Percentiles rank a stretch among this genome's conserved stretches.
Evolutionary conservation across 2,329 filamentous ascomycete genomes (phyloP).

Genomic region (Ophiocordyceps camponoti-leonardi): DNA sequence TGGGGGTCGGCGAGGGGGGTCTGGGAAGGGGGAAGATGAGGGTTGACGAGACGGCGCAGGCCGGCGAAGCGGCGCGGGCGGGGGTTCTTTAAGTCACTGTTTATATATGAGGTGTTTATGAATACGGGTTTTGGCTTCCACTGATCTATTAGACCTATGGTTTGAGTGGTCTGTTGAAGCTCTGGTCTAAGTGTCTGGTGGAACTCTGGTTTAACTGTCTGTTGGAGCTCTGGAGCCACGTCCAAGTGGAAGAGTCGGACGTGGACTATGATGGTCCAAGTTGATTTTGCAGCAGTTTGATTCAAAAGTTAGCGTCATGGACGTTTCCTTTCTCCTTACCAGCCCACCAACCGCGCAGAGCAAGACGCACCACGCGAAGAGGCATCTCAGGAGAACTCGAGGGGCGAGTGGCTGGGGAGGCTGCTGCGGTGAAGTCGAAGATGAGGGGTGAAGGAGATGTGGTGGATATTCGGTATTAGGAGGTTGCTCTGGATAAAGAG

Average conservation of each 20-base stretch:
- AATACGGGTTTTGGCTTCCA: too few species aligned
- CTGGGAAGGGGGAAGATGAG: slow-evolving; percentile 44
- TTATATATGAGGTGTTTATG: too few species aligned
- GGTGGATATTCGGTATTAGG: too few species aligned
- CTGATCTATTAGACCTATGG: too few species aligned
- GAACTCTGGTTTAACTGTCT: too few species aligned
- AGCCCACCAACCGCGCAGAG: slow-evolving; percentile 16
- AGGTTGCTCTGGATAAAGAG: too few species aligned
- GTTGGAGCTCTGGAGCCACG: slow-evolving; percentile 22
- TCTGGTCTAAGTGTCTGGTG: too few species aligned
- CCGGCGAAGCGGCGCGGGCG: slow-evolving; percentile 42
- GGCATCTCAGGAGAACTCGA: slow-evolving; percentile 16
- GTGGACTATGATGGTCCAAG: slow-evolving; percentile 36
- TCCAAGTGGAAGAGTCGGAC: slow-evolving; percentile 19
- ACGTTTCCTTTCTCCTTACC: background rate
- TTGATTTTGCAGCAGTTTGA: slow-evolving; percentile 11
- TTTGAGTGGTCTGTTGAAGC: too few species aligned
- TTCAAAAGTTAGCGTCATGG: too few species aligned
- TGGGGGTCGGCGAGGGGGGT: slow-evolving; percentile 81
- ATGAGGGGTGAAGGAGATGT: too few species aligned
- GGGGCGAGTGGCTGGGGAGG: slow-evolving; percentile 13
- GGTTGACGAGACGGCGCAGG: slow-evolving; percentile 36
- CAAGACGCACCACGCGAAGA: slow-evolving; percentile 19
- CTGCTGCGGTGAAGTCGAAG: slow-evolving; percentile 8
- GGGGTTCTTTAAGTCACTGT: slow-evolving; percentile 23